Conservation (phyloP, 768 basidiomycete species). For the Kwoniella dendrophila region DNA sequence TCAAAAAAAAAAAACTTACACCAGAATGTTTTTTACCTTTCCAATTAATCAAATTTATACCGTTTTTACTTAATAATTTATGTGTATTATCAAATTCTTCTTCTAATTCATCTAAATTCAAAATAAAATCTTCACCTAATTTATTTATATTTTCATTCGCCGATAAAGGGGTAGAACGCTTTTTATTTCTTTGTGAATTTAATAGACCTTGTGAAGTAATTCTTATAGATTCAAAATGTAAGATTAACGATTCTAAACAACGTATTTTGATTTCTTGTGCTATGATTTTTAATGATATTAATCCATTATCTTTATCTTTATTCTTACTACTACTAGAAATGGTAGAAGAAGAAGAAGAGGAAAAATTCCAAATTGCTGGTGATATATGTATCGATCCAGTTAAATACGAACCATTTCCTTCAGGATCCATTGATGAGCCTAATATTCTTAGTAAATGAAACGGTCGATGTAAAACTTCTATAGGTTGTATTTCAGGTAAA, state of each 20-base stretch:
- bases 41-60: constrained; percentile 35
- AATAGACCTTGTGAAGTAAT: constrained; percentile 27
- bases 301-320: too few relatives aligned
- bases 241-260: constrained; percentile 32
- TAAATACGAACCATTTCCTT: constrained; percentile 33
- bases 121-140: constrained; percentile 29
- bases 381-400: constrained; percentile 42
- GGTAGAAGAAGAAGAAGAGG: not conserved
- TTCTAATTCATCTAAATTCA: constrained; percentile 40
- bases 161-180: not conserved
- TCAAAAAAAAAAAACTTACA: constrained; percentile 14
- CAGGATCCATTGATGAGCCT: constrained; percentile 41
- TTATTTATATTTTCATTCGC: not conserved
- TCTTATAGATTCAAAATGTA: constrained; percentile 33
- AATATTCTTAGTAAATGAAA: constrained; percentile 46
- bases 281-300: constrained; percentile 32
- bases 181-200: constrained; percentile 20
- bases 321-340: too few relatives aligned
- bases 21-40: constrained; percentile 45
- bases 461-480: constrained; percentile 33
- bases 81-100: constrained; percentile 46
- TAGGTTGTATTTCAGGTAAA: constrained; percentile 42
- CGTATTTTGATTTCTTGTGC: constrained; percentile 45
- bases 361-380: constrained; percentile 38
- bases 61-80: constrained; percentile 34